These are phyloP conservation scores for Candida neerlandica DNA, from an alignment of 1,139 yeast genomes.

Conservation along the genomic window DNA sequence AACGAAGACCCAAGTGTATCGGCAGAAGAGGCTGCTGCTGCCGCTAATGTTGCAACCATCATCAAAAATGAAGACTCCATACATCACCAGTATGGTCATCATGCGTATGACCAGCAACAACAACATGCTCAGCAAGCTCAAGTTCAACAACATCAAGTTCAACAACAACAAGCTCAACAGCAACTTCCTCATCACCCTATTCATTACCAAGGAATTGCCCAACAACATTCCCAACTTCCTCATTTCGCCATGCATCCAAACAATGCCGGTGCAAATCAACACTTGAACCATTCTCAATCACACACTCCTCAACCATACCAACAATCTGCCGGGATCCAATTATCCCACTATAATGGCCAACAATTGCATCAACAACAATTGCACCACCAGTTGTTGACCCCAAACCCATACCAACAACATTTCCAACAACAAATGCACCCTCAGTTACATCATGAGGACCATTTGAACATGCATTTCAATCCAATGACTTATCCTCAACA, in stretches of 20 bases:
- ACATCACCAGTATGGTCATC: slow-evolving; percentile 14
- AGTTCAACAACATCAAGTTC: slow-evolving; percentile 15
- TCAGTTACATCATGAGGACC: slow-evolving; percentile 20
- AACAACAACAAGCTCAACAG: slow-evolving; percentile 17
- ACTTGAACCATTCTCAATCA: slow-evolving; percentile 11
- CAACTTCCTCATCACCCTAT: slow-evolving; percentile 9
- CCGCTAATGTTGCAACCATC: slow-evolving; percentile 19
- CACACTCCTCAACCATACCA: slow-evolving; percentile 16
- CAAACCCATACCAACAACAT: slow-evolving; percentile 14
- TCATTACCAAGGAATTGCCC: slow-evolving; percentile 3
- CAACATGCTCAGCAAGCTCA: slow-evolving; percentile 12
- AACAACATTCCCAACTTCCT: slow-evolving; percentile 8
- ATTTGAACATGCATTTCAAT: slow-evolving; percentile 25
- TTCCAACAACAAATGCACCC: slow-evolving; percentile 14
- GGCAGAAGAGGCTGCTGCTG: slow-evolving; percentile 33
- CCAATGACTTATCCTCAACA: slow-evolving; percentile 23
- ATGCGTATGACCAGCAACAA: slow-evolving; percentile 15
- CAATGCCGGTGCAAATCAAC: slow-evolving; percentile 2
- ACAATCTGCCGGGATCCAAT: slow-evolving; percentile 18
- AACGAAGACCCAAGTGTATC: slow-evolving; percentile 30
- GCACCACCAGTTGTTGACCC: slow-evolving; percentile 15
- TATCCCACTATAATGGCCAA: slow-evolving; percentile 20
- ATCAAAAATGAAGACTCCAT: slow-evolving; percentile 23
- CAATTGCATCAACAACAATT: slow-evolving; percentile 18
- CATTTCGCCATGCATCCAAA: slow-evolving; percentile 8